Conservation (phyloP, 2,329 filamentous ascomycete species). For the Emericellopsis atlantica region DNA sequence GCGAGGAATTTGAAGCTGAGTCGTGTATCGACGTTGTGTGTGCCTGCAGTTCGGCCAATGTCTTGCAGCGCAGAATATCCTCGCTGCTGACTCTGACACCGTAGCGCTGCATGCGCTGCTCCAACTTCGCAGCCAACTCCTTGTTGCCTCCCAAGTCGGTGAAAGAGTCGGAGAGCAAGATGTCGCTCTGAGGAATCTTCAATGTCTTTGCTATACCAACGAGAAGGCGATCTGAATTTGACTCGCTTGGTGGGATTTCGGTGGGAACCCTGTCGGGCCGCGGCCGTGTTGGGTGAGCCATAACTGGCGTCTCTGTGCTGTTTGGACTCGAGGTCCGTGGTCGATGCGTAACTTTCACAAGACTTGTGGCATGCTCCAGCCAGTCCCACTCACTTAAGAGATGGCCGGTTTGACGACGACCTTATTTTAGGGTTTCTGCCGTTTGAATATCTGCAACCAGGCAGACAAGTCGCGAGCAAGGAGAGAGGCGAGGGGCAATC, state of each 20-base stretch:
- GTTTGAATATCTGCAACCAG: too few relatives aligned
- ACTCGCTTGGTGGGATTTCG: slow-evolving; percentile 9
- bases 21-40: slow-evolving; percentile 12
- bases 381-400: too few relatives aligned
- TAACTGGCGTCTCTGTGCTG: not conserved
- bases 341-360: not conserved
- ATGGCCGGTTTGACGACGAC: too few relatives aligned
- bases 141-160: slow-evolving; percentile 28
- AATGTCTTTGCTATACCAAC: slow-evolving; percentile 22
- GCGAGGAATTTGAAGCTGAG: not conserved
- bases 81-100: slow-evolving; percentile 19
- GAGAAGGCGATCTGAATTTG: slow-evolving; percentile 17
- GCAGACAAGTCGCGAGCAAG: too few relatives aligned
- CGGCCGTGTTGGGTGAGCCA: not conserved
- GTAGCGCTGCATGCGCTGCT: not conserved
- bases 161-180: slow-evolving; percentile 28
- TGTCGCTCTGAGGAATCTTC: slow-evolving; percentile 13
- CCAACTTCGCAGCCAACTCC: slow-evolving; percentile 1
- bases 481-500: too few relatives aligned
- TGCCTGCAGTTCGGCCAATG: slow-evolving; percentile 30
- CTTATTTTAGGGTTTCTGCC: too few relatives aligned
- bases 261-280: not conserved
- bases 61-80: slow-evolving; percentile 29
- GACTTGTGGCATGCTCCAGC: not conserved
- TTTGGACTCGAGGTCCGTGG: not conserved